A percentile compares a stretch with the other conserved stretches of the same genome.
Evolutionary conservation across 2,329 filamentous ascomycete species (phyloP).

Genomic region (Verticillium tricorpus): DNA sequence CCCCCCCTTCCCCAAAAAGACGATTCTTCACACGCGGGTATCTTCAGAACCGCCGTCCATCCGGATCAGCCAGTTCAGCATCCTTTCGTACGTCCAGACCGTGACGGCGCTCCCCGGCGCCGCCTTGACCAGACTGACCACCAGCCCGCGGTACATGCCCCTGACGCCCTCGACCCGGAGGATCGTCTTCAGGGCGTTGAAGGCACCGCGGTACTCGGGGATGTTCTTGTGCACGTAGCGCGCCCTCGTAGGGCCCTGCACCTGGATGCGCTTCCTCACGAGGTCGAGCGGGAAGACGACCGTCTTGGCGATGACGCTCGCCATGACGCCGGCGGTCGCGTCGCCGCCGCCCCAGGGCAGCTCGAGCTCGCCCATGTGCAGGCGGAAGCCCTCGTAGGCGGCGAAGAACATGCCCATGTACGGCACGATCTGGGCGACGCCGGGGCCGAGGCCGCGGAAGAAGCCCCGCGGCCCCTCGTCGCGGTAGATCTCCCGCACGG

Average conservation of each 20-base stretch:
- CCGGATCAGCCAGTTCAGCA: conserved; percentile 54
- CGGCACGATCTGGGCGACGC: conserved; percentile 81
- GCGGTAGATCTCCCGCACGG: conserved; percentile 66
- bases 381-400: conserved; percentile 72
- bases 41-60: conserved; percentile 17
- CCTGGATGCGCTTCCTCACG: conserved; percentile 87
- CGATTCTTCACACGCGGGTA: not conserved
- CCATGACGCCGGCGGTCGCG: conserved; percentile 74
- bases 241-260: conserved; percentile 81
- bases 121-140: conserved; percentile 86
- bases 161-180: conserved; percentile 67
- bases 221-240: conserved; percentile 84
- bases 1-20: not conserved
- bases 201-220: conserved; percentile 70
- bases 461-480: conserved; percentile 77
- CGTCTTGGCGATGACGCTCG: conserved; percentile 80
- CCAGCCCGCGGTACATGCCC: conserved; percentile 82
- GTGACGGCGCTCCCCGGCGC: conserved; percentile 90
- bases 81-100: conserved; percentile 89
- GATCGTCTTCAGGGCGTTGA: conserved; percentile 64
- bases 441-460: conserved; percentile 81
- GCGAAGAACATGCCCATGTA: conserved; percentile 98
- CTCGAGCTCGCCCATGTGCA: conserved; percentile 49
- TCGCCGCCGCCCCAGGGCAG: conserved; percentile 74
- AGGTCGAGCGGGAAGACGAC: conserved; percentile 90